phyloP scores from a whole-genome alignment of 768 basidiomycete genomes.

The Lactarius tabidus region DNA sequence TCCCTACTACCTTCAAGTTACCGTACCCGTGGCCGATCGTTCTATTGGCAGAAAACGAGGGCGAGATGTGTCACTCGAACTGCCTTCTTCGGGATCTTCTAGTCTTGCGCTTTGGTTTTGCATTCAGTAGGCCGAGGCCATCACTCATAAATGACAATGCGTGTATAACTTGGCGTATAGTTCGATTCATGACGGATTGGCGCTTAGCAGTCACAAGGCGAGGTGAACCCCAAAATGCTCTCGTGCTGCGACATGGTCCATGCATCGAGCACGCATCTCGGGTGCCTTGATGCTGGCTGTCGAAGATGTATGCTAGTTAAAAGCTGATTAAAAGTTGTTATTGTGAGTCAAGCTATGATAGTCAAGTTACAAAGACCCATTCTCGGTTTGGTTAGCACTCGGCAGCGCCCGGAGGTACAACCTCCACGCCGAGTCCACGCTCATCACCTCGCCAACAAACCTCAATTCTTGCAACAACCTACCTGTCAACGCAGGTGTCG shows the following conservation, averaged over 20 bases:
- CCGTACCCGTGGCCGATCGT: background rate
- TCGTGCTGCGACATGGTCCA: no score
- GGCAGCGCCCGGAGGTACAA: no score
- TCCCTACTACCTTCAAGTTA: no score
- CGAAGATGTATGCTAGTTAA: no score
- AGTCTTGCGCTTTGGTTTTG: no score
- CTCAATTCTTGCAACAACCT: conserved; percentile 15
- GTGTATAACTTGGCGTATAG: conserved; percentile 27
- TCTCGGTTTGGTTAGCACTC: no score
- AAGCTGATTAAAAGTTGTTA: no score
- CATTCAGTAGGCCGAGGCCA: no score
- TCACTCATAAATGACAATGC: conserved; percentile 22
- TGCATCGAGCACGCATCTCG: conserved; percentile 25
- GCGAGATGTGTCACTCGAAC: conserved; percentile 19
- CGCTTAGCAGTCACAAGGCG: no score
- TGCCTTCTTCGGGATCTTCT: conserved; percentile 5
- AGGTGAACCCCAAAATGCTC: conserved; percentile 3
- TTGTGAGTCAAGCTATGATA: conserved; percentile 26
- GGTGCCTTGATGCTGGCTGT: conserved; percentile 28
- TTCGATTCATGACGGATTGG: no score
- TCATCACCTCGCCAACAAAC: conserved; percentile 5
- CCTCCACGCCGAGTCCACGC: no score
- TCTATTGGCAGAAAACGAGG: conserved; percentile 29
- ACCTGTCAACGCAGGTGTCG: conserved; percentile 24
- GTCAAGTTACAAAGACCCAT: no score